These are phyloP conservation scores for Trametes cubensis DNA, from an alignment of 768 basidiomycete species.

Conservation along the genomic window DNA sequence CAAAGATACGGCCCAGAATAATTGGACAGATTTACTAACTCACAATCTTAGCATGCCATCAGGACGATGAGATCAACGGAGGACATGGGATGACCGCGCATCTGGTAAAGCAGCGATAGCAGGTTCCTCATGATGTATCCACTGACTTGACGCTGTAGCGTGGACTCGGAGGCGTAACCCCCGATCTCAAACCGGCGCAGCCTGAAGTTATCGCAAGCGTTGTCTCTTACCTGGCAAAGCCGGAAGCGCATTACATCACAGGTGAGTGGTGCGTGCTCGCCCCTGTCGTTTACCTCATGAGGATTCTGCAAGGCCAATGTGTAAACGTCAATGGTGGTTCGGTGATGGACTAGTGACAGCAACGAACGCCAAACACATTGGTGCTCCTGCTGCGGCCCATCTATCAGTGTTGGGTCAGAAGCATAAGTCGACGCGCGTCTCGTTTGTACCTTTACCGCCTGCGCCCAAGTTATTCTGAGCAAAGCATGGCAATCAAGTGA, in stretches of 20 bases:
- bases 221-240: slow-evolving; percentile 28
- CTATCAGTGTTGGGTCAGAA: too few relatives aligned
- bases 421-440: too few relatives aligned
- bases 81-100: background rate
- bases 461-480: too few relatives aligned
- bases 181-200: slow-evolving; percentile 4
- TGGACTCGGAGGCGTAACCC: slow-evolving; percentile 10
- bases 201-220: slow-evolving; percentile 25
- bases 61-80: slow-evolving; percentile 7
- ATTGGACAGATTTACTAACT: background rate
- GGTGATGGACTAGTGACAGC: too few relatives aligned
- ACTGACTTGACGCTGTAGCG: slow-evolving; percentile 9
- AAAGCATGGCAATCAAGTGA: too few relatives aligned
- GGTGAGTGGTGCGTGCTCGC: slow-evolving; percentile 7
- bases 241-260: slow-evolving; percentile 29
- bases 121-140: background rate
- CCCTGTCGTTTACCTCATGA: too few relatives aligned
- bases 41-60: background rate
- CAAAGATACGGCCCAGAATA: background rate
- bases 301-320: background rate
- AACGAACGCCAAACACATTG: too few relatives aligned
- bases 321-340: background rate
- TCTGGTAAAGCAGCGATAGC: too few relatives aligned
- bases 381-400: too few relatives aligned
- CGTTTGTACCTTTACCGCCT: too few relatives aligned